Conservation (phyloP, 805 yeast genomes). For the Kodamaea kaohsiungensis region DNA sequence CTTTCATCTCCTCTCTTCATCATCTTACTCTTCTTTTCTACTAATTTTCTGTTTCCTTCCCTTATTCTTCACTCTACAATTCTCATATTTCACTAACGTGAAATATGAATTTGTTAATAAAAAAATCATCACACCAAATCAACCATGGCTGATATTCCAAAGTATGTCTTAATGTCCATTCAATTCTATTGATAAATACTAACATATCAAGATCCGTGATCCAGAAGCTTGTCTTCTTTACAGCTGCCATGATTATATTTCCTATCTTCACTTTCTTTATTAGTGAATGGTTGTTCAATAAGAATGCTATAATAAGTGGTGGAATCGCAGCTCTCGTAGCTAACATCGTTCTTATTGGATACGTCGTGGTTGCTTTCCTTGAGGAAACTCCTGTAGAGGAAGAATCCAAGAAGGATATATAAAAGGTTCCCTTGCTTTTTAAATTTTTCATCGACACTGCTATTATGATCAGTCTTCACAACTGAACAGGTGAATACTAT, state of each 20-base stretch:
- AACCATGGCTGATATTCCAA: slow-evolving; percentile 16
- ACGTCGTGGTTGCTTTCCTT: slow-evolving; percentile 70
- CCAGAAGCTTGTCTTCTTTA: slow-evolving; percentile 68
- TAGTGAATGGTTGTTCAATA: slow-evolving; percentile 44
- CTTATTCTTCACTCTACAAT: not conserved
- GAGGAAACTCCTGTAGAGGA: slow-evolving; percentile 51
- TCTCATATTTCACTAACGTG: not conserved
- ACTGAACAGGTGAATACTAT: too few species aligned
- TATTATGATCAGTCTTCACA: too few species aligned
- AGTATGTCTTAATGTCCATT: slow-evolving; percentile 9
- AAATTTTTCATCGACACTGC: not conserved
- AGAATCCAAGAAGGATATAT: slow-evolving; percentile 16
- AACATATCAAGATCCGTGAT: slow-evolving; percentile 55
- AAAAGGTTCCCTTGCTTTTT: not conserved
- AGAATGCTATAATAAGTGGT: slow-evolving; percentile 68
- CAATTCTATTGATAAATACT: slow-evolving; percentile 1
- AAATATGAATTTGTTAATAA: not conserved
- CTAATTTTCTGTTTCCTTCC: not conserved
- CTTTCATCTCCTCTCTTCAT: too few species aligned
- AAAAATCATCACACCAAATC: not conserved
- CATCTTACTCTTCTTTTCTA: too few species aligned
- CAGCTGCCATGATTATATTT: slow-evolving; percentile 71
- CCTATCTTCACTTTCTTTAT: slow-evolving; percentile 67
- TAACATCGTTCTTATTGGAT: slow-evolving; percentile 70
- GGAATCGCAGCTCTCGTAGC: slow-evolving; percentile 80